Conservation (phyloP, 2,329 filamentous ascomycete species). For the Colletotrichum navitas region DNA sequence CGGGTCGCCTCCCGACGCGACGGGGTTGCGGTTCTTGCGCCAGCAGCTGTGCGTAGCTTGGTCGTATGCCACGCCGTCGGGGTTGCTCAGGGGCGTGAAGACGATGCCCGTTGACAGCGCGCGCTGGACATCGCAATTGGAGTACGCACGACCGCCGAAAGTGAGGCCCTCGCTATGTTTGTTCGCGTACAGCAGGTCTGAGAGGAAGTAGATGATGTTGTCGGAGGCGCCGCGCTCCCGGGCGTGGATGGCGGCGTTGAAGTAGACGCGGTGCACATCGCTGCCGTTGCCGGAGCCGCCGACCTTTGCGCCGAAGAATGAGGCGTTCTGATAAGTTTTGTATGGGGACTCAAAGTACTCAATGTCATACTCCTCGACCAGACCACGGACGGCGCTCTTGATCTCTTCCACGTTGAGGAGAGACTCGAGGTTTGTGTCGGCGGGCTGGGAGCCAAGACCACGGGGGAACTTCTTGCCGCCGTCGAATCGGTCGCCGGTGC, state of each 20-base stretch:
- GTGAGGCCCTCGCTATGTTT: constrained; percentile 61
- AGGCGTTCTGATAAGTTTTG: constrained; percentile 58
- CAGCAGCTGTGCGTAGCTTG: constrained; percentile 66
- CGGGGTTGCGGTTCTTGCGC: constrained; percentile 68
- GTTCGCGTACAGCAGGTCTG: constrained; percentile 67
- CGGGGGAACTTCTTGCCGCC: constrained; percentile 54
- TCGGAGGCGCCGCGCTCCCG: constrained; percentile 70
- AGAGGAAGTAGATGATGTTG: constrained; percentile 68
- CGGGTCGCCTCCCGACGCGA: constrained; percentile 48
- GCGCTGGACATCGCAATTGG: constrained; percentile 62
- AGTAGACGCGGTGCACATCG: constrained; percentile 61
- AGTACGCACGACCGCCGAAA: constrained; percentile 66
- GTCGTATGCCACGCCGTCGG: constrained; percentile 66
- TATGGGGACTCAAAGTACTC: constrained; percentile 57
- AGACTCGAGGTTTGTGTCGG: constrained; percentile 50
- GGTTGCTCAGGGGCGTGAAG: constrained; percentile 63
- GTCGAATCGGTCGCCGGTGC: constrained; percentile 57
- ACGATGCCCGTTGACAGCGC: constrained; percentile 67
- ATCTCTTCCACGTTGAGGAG: constrained; percentile 63
- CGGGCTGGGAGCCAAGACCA: constrained; percentile 54
- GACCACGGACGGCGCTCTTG: constrained; percentile 57
- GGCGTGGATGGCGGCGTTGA: constrained; percentile 68
- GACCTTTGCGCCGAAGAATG: constrained; percentile 56
- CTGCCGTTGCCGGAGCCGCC: constrained; percentile 50
- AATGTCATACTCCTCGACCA: constrained; percentile 56